Conservation (phyloP, 768 basidiomycete species). For the Phaffia australis region DNA sequence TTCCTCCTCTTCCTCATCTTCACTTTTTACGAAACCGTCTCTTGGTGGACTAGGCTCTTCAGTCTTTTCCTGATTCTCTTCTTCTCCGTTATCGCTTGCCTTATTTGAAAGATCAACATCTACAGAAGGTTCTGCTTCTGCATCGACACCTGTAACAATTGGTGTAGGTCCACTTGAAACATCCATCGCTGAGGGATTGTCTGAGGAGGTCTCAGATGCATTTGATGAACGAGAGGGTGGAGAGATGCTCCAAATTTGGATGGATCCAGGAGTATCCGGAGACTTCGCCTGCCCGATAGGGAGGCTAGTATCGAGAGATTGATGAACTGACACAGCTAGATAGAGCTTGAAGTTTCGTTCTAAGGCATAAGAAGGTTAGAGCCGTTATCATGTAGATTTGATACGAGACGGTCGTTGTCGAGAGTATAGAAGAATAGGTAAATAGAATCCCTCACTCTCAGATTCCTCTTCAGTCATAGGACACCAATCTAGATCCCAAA, state of each 20-base stretch:
- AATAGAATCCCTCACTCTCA: slow-evolving; percentile 21
- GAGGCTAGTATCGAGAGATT: slow-evolving; percentile 54
- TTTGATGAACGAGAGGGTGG: neutral
- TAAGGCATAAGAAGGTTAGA: slow-evolving; percentile 31
- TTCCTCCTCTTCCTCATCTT: slow-evolving; percentile 14
- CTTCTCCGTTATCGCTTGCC: too few species aligned
- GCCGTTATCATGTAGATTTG: neutral
- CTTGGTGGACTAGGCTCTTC: too few species aligned
- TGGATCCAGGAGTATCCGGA: slow-evolving; percentile 48
- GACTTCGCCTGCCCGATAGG: slow-evolving; percentile 51
- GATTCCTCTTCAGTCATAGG: slow-evolving; percentile 49
- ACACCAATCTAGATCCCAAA: slow-evolving; percentile 92
- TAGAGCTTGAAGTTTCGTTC: slow-evolving; percentile 57
- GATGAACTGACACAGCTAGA: slow-evolving; percentile 68
- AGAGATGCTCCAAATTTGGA: slow-evolving; percentile 66
- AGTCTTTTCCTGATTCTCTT: too few species aligned
- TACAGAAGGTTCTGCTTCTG: too few species aligned
- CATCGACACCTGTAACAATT: too few species aligned
- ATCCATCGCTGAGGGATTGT: too few species aligned
- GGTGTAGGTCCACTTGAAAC: too few species aligned
- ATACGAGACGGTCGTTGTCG: neutral
- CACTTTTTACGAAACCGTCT: neutral
- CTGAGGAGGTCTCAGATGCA: neutral
- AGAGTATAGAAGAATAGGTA: neutral
- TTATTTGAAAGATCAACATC: too few species aligned